These are phyloP conservation scores for Butyriboletus loyo DNA, from an alignment of 768 basidiomycete species.

Conservation along the genomic window DNA sequence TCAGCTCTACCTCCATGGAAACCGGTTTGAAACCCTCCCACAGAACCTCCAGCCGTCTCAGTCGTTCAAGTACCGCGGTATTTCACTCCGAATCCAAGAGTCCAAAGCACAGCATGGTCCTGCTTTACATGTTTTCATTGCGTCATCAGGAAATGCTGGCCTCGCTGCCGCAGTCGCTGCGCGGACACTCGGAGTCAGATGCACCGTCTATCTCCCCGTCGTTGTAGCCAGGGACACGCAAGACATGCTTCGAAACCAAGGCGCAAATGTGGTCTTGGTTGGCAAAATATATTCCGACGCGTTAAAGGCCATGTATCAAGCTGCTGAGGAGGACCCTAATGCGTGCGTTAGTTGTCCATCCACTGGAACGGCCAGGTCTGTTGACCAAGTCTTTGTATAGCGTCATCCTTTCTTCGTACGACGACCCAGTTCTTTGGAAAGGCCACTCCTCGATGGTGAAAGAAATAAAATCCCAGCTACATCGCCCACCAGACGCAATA, in stretches of 20 bases:
- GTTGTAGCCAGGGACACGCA: slow-evolving; percentile 49
- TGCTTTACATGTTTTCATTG: slow-evolving; percentile 59
- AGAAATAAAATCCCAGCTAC: slow-evolving; percentile 58
- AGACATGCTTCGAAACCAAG: slow-evolving; percentile 47
- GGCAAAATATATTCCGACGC: slow-evolving; percentile 62
- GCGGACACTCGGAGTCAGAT: slow-evolving; percentile 48
- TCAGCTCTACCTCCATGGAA: neutral
- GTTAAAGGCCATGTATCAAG: slow-evolving; percentile 45
- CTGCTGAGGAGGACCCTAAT: slow-evolving; percentile 42
- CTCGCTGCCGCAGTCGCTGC: slow-evolving; percentile 68
- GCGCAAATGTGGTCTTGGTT: slow-evolving; percentile 54
- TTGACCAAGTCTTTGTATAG: slow-evolving; percentile 32
- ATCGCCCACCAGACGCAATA: slow-evolving; percentile 60
- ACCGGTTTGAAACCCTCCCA: slow-evolving; percentile 1
- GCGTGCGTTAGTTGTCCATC: slow-evolving; percentile 43
- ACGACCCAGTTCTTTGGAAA: slow-evolving; percentile 66
- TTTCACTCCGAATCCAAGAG: slow-evolving; percentile 58
- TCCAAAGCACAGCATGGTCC: slow-evolving; percentile 50
- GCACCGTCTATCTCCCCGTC: slow-evolving; percentile 66
- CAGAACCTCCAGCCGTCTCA: slow-evolving; percentile 71
- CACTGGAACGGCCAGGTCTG: neutral
- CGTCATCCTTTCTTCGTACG: slow-evolving; percentile 69
- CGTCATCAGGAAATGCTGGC: slow-evolving; percentile 82
- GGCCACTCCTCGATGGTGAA: slow-evolving; percentile 73
- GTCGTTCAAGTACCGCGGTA: slow-evolving; percentile 76